phyloP scores from a whole-genome alignment of 257 asterid genomes.

The Solanum piurae region DNA sequence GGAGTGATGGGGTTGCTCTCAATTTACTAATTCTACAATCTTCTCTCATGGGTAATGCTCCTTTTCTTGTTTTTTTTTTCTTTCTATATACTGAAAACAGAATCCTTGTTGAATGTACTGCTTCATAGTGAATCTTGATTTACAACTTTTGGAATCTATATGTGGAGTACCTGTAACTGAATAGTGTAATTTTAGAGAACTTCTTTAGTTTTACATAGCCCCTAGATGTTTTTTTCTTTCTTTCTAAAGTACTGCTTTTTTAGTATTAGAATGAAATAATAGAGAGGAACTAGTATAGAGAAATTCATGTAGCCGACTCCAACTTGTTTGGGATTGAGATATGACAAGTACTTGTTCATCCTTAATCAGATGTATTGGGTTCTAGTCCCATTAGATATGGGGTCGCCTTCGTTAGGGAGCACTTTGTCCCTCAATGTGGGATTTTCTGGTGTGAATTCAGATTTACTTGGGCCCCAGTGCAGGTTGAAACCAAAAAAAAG shows the following conservation, averaged over 20 bases:
- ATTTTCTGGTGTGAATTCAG: background rate
- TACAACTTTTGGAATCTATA: background rate
- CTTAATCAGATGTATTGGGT: background rate
- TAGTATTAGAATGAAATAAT: background rate
- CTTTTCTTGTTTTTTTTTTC: background rate
- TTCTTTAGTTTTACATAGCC: background rate
- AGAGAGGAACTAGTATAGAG: background rate
- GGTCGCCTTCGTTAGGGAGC: background rate
- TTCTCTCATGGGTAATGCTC: conserved; percentile 21
- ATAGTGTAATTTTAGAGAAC: background rate
- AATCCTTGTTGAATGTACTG: background rate
- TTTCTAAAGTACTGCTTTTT: background rate
- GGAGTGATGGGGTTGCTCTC: conserved; percentile 13
- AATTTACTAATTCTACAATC: conserved; percentile 13
- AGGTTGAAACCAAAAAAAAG: background rate
- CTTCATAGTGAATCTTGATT: background rate
- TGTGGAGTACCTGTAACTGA: background rate
- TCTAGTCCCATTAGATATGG: background rate
- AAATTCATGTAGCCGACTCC: background rate
- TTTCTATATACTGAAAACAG: background rate
- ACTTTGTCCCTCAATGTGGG: background rate
- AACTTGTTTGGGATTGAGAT: background rate
- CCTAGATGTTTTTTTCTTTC: background rate
- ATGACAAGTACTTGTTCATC: background rate
- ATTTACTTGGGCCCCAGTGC: background rate